Conservation (phyloP, 1,284 basidiomycete genomes). For the Amylostereum areolatum region DNA sequence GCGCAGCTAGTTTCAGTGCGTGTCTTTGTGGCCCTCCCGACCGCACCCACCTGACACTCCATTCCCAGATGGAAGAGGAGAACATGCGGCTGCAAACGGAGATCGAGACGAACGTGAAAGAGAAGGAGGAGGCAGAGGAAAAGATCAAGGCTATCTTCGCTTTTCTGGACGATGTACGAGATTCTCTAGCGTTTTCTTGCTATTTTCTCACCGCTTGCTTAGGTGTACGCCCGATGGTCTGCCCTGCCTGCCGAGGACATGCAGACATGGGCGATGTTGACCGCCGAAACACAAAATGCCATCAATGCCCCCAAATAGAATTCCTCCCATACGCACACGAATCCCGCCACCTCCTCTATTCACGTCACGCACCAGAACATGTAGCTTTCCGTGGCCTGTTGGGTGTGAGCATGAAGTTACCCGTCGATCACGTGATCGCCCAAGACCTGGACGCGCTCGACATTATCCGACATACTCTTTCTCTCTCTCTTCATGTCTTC, state of each 20-base stretch:
- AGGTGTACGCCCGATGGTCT: conserved; percentile 52
- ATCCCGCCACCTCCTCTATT: too few species aligned
- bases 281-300: conserved; percentile 32
- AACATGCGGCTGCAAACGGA: conserved; percentile 43
- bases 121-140: conserved; percentile 40
- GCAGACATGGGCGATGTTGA: conserved; percentile 55
- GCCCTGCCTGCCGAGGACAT: conserved; percentile 56
- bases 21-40: conserved; percentile 1
- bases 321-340: too few species aligned
- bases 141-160: conserved; percentile 41
- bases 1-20: conserved; percentile 45
- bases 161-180: conserved; percentile 47
- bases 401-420: too few species aligned
- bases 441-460: too few species aligned
- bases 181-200: conserved; percentile 1
- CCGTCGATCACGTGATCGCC: too few species aligned
- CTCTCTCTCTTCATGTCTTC: too few species aligned
- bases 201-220: neutral
- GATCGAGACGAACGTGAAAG: conserved; percentile 41
- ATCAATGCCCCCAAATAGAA: conserved; percentile 1
- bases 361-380: too few species aligned
- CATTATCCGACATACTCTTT: too few species aligned
- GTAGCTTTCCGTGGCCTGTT: too few species aligned
- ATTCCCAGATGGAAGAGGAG: conserved; percentile 45
- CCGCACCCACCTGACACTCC: neutral